Evolutionary conservation across 371 early-diverging fungal genomes (phyloP), one percentile per base, ranked within the genome.

Genomic region (Chytridiales sp.): DNA sequence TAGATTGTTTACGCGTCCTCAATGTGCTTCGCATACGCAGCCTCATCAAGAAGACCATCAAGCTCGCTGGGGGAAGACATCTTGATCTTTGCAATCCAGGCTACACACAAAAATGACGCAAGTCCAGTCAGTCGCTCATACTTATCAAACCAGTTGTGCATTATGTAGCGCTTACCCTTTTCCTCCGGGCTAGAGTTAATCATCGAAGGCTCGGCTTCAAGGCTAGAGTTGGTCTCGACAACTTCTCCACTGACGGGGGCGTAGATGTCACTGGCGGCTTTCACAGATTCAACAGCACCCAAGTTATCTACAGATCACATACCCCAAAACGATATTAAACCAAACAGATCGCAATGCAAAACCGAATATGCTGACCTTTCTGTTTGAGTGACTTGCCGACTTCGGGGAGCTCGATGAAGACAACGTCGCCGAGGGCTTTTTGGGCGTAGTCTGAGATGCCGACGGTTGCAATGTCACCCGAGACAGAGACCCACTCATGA

Each of bases 371-470:
- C 19, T 64, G 74, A 90, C 91, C 88, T 43, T 78, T 77, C 66
- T 74, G 61, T 9, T 73, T 76, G 19, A 92, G 79, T 11, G 51
- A 54, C 19, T 67, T 69, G 60, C 87, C 92, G 35, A 84, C 84
- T 61, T 70, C 84, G 73, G 81, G 83, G 19, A 88, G 71, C 76
- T 96, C 96, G 39, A 89, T 91, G 68, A 81, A 97, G 52, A 97
- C 98, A 46, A 97, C 89, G 67, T 97, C 98, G 61, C 98, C 98
- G 34, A 97, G 86, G 22, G 87, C 82, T 61, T 84, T 80, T 73
- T 91, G 92, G 44, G 98, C 98, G 66, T 90, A 90, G 53, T 94
- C 84, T 50, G 94, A 91, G 73, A 97, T 87, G 62, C 98, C 98
- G 49, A 96, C 74, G 41, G 94, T 95, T 56, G 84, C 95, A 43